Base-by-base conservation (phyloP, 345 rosid species). In the Salix suchowensis region DNA sequence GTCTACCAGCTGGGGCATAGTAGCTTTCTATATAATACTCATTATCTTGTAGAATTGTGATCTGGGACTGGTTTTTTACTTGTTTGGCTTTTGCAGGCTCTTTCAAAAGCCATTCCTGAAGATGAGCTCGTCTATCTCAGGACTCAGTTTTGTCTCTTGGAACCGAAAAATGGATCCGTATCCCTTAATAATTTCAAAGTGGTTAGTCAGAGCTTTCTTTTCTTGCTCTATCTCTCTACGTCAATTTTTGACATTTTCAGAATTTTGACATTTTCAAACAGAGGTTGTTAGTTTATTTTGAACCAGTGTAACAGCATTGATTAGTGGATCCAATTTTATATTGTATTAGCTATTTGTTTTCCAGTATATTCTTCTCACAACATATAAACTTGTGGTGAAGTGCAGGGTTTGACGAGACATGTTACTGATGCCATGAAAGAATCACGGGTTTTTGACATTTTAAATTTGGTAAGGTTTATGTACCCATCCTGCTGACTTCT, bases 101-200 rank as follows among this genome's bases (percentile, higher is more conserved):
- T 93, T 81, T 89, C 98, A 26, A 96, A 89, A 87, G 96, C 97
- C 52, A 82, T 96, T 81, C 90, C 93, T 1, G 99, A 89, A 75
- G 94, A 89, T 48, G 92, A 90, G 75, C 92, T 91, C 9, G 74
- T 84, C 71, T 91, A 89, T 78, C 97, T 91, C 60, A 85, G 76
- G 73, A 90, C 86, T 82, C 98, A 96, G 67, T 96, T 89, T 78
- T 85, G 67, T 77, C 90, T 93, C 60, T 79, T 96, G 89, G 97
- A 93, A 80, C 99, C 99, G 39, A 89, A 84, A 76, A 88, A 89
- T 71, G 99, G 96, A 73, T 87, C 74, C 74, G 86, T 96, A 4
- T 85, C 92, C 50, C 89, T 93, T 18, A 83, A 78, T 74, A 88
- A 89, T 81, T 93, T 96, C 82, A 87, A 79, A 75, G 68, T 68